phyloP scores from a whole-genome alignment of 1,284 basidiomycete genomes.

The Xanthoconium separans region DNA sequence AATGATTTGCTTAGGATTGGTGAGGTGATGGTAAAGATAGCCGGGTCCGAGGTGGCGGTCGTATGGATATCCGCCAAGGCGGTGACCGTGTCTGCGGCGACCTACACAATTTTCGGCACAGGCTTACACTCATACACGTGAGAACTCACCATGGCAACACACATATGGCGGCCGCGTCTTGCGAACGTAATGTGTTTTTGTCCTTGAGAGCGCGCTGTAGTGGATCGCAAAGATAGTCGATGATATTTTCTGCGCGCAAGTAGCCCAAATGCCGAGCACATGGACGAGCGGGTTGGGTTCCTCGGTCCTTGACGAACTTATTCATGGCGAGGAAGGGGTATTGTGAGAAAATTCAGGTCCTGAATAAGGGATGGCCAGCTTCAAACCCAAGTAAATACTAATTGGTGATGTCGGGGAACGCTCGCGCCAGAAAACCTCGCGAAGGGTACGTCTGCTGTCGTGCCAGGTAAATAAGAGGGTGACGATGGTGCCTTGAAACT shows the following conservation, averaged over 20 bases:
- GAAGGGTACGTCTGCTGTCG: too few species aligned
- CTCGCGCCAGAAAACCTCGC: too few species aligned
- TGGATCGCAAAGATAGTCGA: constrained; percentile 96
- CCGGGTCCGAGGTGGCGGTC: constrained; percentile 62
- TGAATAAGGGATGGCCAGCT: too few species aligned
- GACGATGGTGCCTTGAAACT: too few species aligned
- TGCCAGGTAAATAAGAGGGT: too few species aligned
- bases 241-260: constrained; percentile 96
- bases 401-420: too few species aligned
- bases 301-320: constrained; percentile 97
- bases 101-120: constrained; percentile 43
- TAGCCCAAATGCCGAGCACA: constrained; percentile 96
- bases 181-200: constrained; percentile 96
- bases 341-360: too few species aligned
- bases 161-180: constrained; percentile 95
- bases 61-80: constrained; percentile 91
- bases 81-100: constrained; percentile 93
- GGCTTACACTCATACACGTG: neutral
- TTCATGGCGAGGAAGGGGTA: constrained; percentile 98
- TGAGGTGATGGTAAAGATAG: constrained; percentile 81
- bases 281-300: constrained; percentile 96
- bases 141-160: constrained; percentile 97
- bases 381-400: too few species aligned
- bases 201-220: constrained; percentile 88
- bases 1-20: constrained; percentile 86